Evolutionary conservation across 2,329 filamentous ascomycete genomes (phyloP).

Genomic region (Neophaeococcomyces aloes): DNA sequence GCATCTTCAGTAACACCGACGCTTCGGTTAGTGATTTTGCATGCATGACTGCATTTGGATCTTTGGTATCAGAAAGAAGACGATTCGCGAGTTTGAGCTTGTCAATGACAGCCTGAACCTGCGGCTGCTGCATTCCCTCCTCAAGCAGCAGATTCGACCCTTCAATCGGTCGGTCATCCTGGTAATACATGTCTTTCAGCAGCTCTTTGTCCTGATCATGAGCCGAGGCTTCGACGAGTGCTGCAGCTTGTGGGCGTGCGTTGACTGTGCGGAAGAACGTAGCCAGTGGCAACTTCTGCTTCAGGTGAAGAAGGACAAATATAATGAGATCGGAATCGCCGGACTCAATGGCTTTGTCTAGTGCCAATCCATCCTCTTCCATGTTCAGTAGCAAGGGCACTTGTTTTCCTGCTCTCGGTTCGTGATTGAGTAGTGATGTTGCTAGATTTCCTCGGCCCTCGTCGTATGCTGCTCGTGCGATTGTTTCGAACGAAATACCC

Average conservation of each 20-base stretch:
- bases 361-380: slow-evolving; percentile 88
- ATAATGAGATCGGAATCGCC: slow-evolving; percentile 90
- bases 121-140: slow-evolving; percentile 67
- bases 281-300: slow-evolving; percentile 79
- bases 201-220: slow-evolving; percentile 67
- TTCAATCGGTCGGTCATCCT: slow-evolving; percentile 83
- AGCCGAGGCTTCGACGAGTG: slow-evolving; percentile 78
- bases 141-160: slow-evolving; percentile 77
- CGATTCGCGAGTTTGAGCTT: slow-evolving; percentile 82
- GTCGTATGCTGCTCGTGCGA: slow-evolving; percentile 85
- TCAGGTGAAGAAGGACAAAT: slow-evolving; percentile 75
- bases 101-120: slow-evolving; percentile 60
- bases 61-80: slow-evolving; percentile 72
- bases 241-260: slow-evolving; percentile 70
- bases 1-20: slow-evolving; percentile 66
- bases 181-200: slow-evolving; percentile 93
- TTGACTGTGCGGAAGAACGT: slow-evolving; percentile 91
- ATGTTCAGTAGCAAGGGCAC: slow-evolving; percentile 86
- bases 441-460: slow-evolving; percentile 84
- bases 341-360: slow-evolving; percentile 93
- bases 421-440: slow-evolving; percentile 82
- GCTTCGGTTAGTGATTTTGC: slow-evolving; percentile 69
- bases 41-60: slow-evolving; percentile 56
- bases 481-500: slow-evolving; percentile 90
- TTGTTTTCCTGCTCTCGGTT: slow-evolving; percentile 88